Conservation (phyloP, 1,284 basidiomycete genomes). For the Ceratobasidium sp. region DNA sequence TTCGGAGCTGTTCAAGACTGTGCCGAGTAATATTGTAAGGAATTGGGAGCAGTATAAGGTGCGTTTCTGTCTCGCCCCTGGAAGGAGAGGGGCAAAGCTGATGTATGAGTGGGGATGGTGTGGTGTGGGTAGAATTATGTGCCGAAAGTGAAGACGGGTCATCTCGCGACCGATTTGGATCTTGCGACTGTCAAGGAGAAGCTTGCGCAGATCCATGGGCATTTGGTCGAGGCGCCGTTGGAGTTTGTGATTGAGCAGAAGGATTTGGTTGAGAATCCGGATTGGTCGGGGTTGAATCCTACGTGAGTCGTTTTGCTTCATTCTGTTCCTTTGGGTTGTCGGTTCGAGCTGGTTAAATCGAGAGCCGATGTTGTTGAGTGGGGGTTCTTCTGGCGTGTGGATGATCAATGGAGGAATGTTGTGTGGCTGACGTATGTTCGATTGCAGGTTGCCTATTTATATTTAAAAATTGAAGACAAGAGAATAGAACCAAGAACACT, state of each 20-base stretch:
- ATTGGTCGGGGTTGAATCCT: slow-evolving; percentile 82
- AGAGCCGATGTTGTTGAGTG: neutral
- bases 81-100: too few relatives aligned
- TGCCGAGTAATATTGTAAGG: slow-evolving; percentile 85
- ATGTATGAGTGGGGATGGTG: neutral
- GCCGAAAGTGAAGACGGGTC: slow-evolving; percentile 83
- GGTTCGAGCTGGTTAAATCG: neutral
- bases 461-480: slow-evolving; percentile 24
- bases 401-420: neutral
- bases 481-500: too few relatives aligned
- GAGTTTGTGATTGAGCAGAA: slow-evolving; percentile 87
- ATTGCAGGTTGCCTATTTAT: slow-evolving; percentile 38
- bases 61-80: too few relatives aligned
- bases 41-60: slow-evolving; percentile 85
- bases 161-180: slow-evolving; percentile 76
- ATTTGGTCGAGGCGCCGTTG: slow-evolving; percentile 82
- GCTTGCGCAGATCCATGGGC: slow-evolving; percentile 76
- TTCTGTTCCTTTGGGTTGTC: neutral
- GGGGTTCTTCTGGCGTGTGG: slow-evolving; percentile 6
- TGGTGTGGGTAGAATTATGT: slow-evolving; percentile 68
- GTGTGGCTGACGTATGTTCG: neutral
- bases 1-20: slow-evolving; percentile 83
- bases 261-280: slow-evolving; percentile 75
- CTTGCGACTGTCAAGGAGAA: slow-evolving; percentile 80
- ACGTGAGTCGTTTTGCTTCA: slow-evolving; percentile 30